Conservation (phyloP, 1,284 basidiomycete genomes). For the Fomitopsis schrenkii region DNA sequence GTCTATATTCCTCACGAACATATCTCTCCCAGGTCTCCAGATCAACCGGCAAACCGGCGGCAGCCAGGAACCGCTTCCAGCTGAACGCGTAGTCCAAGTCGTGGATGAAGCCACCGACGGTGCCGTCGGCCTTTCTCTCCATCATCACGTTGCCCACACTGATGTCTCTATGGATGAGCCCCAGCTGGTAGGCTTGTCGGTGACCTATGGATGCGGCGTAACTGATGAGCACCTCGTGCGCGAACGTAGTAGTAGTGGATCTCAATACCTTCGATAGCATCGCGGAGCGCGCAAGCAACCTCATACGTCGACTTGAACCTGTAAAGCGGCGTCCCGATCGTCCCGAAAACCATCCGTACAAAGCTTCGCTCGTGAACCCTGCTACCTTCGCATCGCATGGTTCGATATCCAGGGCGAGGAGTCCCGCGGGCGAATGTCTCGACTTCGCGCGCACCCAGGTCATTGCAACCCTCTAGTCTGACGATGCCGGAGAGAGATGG, state of each 20-base stretch:
- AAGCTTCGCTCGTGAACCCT: background rate
- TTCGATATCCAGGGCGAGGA: background rate
- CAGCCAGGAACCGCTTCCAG: background rate
- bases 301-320: background rate
- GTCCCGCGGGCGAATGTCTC: background rate
- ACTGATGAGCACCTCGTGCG: background rate
- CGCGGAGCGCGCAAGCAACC: background rate
- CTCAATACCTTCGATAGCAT: background rate
- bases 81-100: background rate
- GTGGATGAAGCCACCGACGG: background rate
- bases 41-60: background rate
- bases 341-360: background rate
- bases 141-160: background rate
- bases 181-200: background rate
- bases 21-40: background rate
- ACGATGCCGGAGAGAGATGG: background rate
- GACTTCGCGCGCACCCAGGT: background rate
- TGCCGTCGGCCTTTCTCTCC: background rate
- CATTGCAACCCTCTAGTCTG: background rate
- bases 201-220: background rate
- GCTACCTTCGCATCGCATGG: background rate
- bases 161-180: background rate
- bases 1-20: background rate
- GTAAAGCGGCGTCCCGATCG: background rate
- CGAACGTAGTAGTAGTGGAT: background rate